phyloP scores from a whole-genome alignment of 495 filamentous ascomycete species.

The Penicillium ucsense region DNA sequence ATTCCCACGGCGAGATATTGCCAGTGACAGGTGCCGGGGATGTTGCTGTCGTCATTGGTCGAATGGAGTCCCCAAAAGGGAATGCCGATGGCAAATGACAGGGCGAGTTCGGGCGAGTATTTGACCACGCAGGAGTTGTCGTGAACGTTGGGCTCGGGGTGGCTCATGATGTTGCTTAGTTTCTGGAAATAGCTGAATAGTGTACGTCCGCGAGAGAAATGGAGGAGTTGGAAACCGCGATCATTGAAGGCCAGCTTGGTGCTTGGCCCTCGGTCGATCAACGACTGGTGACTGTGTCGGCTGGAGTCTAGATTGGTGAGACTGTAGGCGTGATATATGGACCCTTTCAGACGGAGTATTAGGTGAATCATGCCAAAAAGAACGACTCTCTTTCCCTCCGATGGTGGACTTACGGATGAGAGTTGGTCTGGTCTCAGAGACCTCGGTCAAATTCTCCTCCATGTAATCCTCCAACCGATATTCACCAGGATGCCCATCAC shows the following conservation, averaged over 20 bases:
- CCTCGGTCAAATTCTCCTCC: too few relatives aligned
- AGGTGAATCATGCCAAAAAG: too few relatives aligned
- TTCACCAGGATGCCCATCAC: too few relatives aligned
- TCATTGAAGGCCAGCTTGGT: conserved; percentile 30
- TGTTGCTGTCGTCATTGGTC: not conserved
- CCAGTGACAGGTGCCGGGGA: conserved; percentile 23
- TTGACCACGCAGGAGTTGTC: conserved; percentile 21
- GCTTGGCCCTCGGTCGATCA: conserved; percentile 2
- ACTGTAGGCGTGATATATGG: not conserved
- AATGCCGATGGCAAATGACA: conserved; percentile 32
- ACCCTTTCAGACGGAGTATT: conserved; percentile 3
- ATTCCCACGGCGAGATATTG: conserved; percentile 34
- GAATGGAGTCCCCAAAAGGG: conserved; percentile 34
- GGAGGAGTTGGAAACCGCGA: conserved; percentile 24
- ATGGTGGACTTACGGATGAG: too few relatives aligned
- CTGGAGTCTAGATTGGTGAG: too few relatives aligned
- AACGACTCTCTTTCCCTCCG: too few relatives aligned
- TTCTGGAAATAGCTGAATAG: conserved; percentile 11
- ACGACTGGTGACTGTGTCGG: too few relatives aligned
- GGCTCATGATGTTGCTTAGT: conserved; percentile 4
- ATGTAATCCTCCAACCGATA: too few relatives aligned
- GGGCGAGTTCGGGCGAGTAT: conserved; percentile 16
- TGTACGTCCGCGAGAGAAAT: conserved; percentile 1
- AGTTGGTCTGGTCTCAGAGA: too few relatives aligned
- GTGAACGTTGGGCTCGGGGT: conserved; percentile 1